These are phyloP conservation scores for Taiwanofungus camphoratus DNA, from an alignment of 1,284 basidiomycete genomes.

Conservation along the genomic window DNA sequence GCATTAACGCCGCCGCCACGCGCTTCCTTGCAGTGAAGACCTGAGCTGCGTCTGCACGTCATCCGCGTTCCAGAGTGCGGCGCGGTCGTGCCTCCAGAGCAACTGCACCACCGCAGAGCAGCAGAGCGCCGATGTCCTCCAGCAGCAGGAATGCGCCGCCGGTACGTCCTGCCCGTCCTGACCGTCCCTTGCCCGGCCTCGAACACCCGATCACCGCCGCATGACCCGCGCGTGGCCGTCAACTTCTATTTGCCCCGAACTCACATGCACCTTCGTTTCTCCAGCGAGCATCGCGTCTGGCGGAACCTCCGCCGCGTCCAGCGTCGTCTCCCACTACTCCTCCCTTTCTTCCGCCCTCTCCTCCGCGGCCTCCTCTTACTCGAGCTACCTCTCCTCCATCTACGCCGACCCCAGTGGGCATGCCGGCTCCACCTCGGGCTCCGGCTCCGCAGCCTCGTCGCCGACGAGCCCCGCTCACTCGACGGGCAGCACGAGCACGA, in stretches of 20 bases:
- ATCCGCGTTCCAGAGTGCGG: conserved; percentile 23
- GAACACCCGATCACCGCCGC: too few relatives aligned
- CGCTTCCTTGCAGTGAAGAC: conserved; percentile 1
- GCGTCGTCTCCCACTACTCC: background rate
- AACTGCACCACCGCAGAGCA: conserved; percentile 26
- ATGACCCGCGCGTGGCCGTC: too few relatives aligned
- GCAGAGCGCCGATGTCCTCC: conserved; percentile 17
- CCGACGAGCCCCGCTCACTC: background rate
- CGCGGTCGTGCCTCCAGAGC: conserved; percentile 21
- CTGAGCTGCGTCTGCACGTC: conserved; percentile 25
- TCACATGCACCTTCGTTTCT: background rate
- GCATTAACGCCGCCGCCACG: too few relatives aligned
- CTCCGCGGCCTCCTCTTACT: background rate
- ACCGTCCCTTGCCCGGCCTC: too few relatives aligned
- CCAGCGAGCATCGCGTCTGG: background rate
- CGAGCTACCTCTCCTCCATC: background rate
- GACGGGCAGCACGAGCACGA: background rate
- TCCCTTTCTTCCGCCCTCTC: background rate
- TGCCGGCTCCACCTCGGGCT: too few relatives aligned
- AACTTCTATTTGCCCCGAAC: too few relatives aligned
- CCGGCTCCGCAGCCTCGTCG: background rate
- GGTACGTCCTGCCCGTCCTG: too few relatives aligned
- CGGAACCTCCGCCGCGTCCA: background rate
- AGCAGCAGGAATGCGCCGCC: conserved; percentile 19
- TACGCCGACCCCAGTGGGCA: background rate